Conservation (phyloP, 1,139 yeast genomes). For the Sugiyamaella neomexicana region DNA sequence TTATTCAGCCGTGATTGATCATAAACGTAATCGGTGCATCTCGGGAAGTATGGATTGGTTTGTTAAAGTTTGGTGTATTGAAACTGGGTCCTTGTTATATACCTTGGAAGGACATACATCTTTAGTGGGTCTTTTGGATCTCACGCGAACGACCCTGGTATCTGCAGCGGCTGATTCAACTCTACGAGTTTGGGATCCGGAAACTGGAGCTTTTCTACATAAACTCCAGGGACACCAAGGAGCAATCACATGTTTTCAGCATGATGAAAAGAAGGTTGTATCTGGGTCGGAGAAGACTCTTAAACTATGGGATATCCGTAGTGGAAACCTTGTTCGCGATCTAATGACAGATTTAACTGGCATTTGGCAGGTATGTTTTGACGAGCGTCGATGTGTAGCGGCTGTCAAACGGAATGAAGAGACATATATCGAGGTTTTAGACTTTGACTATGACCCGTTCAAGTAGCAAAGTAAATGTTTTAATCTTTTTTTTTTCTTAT, state of each 20-base stretch:
- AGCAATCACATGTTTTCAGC: slow-evolving; percentile 92
- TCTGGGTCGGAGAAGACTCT: slow-evolving; percentile 87
- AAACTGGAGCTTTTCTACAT: slow-evolving; percentile 64
- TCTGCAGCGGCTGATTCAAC: slow-evolving; percentile 97
- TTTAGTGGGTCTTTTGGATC: slow-evolving; percentile 80
- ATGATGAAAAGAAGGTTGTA: slow-evolving; percentile 78
- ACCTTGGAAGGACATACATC: slow-evolving; percentile 84
- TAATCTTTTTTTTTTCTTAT: not conserved
- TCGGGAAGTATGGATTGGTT: slow-evolving; percentile 93
- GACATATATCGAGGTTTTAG: slow-evolving; percentile 76
- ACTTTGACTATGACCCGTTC: slow-evolving; percentile 56
- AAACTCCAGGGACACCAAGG: slow-evolving; percentile 81
- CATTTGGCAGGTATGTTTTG: slow-evolving; percentile 94
- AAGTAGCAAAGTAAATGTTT: not conserved
- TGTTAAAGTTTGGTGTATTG: slow-evolving; percentile 86
- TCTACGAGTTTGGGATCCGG: slow-evolving; percentile 89
- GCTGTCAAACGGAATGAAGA: slow-evolving; percentile 81
- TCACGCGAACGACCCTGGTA: slow-evolving; percentile 76
- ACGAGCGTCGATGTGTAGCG: slow-evolving; percentile 80
- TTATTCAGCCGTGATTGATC: slow-evolving; percentile 82
- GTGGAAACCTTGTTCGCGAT: slow-evolving; percentile 75
- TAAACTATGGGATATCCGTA: slow-evolving; percentile 78
- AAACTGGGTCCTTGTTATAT: slow-evolving; percentile 64
- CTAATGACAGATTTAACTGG: slow-evolving; percentile 72
- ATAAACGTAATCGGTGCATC: slow-evolving; percentile 71